A percentile compares a stretch with the other conserved stretches of the same genome.
Conservation (phyloP, 2,329 filamentous ascomycete genomes). For the Colletotrichum sp. region DNA sequence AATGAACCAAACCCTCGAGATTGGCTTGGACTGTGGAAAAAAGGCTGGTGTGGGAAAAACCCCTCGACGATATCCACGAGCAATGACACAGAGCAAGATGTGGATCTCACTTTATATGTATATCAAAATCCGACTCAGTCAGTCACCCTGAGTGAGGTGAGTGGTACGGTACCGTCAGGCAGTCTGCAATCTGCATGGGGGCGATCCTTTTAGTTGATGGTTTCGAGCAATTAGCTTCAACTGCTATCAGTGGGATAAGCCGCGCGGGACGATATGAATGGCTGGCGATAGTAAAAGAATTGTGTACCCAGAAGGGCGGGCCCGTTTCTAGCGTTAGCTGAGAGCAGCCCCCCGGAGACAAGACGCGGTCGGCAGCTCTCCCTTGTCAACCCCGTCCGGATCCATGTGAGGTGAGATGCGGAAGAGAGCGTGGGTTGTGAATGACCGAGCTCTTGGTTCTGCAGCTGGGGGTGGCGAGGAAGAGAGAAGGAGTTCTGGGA, state of each 20-base stretch:
- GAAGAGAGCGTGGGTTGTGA: background rate
- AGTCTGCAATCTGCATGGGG: background rate
- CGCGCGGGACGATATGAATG: slow-evolving; percentile 11
- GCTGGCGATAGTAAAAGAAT: slow-evolving; percentile 14
- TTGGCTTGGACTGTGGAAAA: background rate
- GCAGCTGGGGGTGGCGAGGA: background rate
- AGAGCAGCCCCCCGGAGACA: background rate
- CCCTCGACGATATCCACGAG: background rate
- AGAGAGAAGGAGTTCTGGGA: background rate
- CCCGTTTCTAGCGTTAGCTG: background rate
- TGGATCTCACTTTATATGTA: background rate
- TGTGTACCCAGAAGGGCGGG: background rate
- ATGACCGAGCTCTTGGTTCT: background rate
- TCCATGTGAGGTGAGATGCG: background rate
- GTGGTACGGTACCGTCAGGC: background rate
- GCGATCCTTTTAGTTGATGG: slow-evolving; percentile 18
- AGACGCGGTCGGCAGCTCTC: background rate
- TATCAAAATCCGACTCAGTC: background rate
- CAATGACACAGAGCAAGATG: background rate
- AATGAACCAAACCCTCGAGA: background rate
- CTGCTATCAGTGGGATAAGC: slow-evolving; percentile 21
- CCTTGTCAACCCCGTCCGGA: background rate
- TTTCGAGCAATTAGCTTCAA: slow-evolving; percentile 14
- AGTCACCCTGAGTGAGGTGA: background rate
- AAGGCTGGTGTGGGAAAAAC: background rate